Conservation (phyloP, 106 monocot genomes). For the Allium cepa region DNA sequence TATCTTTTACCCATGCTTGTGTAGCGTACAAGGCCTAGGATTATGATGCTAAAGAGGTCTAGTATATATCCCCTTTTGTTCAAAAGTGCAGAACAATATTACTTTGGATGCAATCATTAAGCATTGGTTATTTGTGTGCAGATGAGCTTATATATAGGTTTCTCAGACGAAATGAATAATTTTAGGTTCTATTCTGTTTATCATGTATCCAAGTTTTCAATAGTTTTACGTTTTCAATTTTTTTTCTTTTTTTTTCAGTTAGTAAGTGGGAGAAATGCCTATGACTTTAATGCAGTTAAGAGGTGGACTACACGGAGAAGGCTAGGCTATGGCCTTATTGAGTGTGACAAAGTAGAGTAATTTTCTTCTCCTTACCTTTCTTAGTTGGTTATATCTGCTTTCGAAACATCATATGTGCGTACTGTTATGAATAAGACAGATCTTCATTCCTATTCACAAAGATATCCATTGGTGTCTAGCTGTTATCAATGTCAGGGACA, state of each 20-base stretch:
- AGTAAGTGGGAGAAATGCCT: constrained; percentile 42
- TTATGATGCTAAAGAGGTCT: too few species aligned
- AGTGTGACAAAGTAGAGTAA: constrained; percentile 86
- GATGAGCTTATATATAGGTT: too few species aligned
- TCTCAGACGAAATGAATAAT: too few species aligned
- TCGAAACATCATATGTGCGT: too few species aligned
- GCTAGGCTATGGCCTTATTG: constrained; percentile 87
- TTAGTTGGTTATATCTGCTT: constrained; percentile 7
- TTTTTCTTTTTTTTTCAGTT: constrained; percentile 28
- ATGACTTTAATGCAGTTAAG: constrained; percentile 88
- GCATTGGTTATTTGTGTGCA: too few species aligned
- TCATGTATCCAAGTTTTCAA: background rate
- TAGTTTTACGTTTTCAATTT: background rate
- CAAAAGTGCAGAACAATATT: too few species aligned
- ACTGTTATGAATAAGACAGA: constrained; percentile 13
- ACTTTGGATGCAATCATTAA: too few species aligned
- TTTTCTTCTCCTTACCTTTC: background rate
- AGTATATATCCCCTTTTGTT: too few species aligned
- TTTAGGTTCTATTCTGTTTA: too few species aligned
- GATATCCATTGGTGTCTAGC: constrained; percentile 85
- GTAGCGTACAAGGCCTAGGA: too few species aligned
- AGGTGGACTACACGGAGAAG: constrained; percentile 92
- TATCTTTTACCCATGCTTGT: too few species aligned
- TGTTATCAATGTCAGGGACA: constrained; percentile 57
- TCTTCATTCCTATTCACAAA: constrained; percentile 81